Conservation (phyloP, 805 yeast species). For the Metschnikowia santaceciliae region DNA sequence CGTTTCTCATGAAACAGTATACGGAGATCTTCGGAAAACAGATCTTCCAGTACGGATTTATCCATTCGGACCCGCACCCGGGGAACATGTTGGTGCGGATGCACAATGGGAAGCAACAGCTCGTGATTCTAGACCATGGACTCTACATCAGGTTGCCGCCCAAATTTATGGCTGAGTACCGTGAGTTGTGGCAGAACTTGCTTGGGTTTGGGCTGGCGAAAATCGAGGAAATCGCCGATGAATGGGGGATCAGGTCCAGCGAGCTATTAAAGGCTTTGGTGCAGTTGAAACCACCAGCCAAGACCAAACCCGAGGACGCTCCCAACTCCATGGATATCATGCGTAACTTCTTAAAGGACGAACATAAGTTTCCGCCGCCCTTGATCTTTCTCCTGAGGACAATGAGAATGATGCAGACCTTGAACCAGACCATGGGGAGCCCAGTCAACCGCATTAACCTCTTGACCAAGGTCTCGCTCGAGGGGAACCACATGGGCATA, state of each 20-base stretch:
- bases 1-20: slow-evolving; percentile 46
- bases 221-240: slow-evolving; percentile 44
- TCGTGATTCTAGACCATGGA: slow-evolving; percentile 75
- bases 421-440: slow-evolving; percentile 61
- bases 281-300: slow-evolving; percentile 41
- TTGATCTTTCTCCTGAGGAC: slow-evolving; percentile 63
- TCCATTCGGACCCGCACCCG: slow-evolving; percentile 79
- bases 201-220: slow-evolving; percentile 49
- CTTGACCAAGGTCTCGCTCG: slow-evolving; percentile 54
- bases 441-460: slow-evolving; percentile 72
- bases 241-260: slow-evolving; percentile 69
- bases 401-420: slow-evolving; percentile 70
- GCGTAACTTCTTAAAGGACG: slow-evolving; percentile 54
- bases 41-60: slow-evolving; percentile 62
- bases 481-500: slow-evolving; percentile 8
- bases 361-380: slow-evolving; percentile 62
- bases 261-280: slow-evolving; percentile 59
- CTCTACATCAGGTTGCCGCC: slow-evolving; percentile 54
- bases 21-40: slow-evolving; percentile 52
- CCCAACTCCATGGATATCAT: slow-evolving; percentile 39
- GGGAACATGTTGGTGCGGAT: slow-evolving; percentile 64
- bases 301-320: slow-evolving; percentile 29
- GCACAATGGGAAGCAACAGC: slow-evolving; percentile 42
- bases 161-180: slow-evolving; percentile 52
- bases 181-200: slow-evolving; percentile 59